Base-by-base conservation (phyloP, 2,329 filamentous ascomycete species). In the Colletotrichum sansevieriae region DNA sequence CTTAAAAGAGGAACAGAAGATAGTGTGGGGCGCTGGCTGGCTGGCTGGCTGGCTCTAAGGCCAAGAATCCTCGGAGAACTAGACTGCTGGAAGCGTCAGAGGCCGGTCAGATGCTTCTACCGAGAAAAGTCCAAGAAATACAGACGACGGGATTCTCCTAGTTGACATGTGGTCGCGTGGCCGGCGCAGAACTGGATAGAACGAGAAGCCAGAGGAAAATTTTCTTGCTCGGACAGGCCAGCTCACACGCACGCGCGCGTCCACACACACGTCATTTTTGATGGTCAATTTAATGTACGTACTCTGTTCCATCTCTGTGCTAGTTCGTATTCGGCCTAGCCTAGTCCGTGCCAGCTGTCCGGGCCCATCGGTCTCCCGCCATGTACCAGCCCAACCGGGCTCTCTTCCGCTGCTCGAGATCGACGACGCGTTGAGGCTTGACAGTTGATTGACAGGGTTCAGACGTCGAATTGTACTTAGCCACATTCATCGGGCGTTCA, bases 141-240 rank as follows among this genome's bases (percentile, higher is more conserved):
- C 49, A 52, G 49, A 52, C 49, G 59, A 54, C 25, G 47, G 46
- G 59, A 43, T 54, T 54, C 33, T 33, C 59, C 58, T 33, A 62
- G 59, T 68, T 68, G 65, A 68, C 61, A 68, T 68, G 65, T 68
- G 52, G 55, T 68, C 62, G 55, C 62, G 65, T 68, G 65, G 65
- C 18, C 61, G 25, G 54, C 35, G 37, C 39, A 33, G 61, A 29
- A 8, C 18, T 55, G 47, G 49, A 44, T 41, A 47, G 6, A 29
- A 29, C 7, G 5, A 49, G 41, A 15, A 15, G 2, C 37, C 37
- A 39, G 37, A 39, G 59, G 59, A 68, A 51, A 55, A 60, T 68
- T 29, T 68, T 65, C 56, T 33, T 54, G 47, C 55, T 51, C 46
- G 54, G 46, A 63, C 63, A 43, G 65, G 41, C 60, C 63, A 66